Evolutionary conservation across 2,329 filamentous ascomycete species (phyloP), one percentile per base, ranked within the genome.

Genomic region (Diaporthe helianthi): DNA sequence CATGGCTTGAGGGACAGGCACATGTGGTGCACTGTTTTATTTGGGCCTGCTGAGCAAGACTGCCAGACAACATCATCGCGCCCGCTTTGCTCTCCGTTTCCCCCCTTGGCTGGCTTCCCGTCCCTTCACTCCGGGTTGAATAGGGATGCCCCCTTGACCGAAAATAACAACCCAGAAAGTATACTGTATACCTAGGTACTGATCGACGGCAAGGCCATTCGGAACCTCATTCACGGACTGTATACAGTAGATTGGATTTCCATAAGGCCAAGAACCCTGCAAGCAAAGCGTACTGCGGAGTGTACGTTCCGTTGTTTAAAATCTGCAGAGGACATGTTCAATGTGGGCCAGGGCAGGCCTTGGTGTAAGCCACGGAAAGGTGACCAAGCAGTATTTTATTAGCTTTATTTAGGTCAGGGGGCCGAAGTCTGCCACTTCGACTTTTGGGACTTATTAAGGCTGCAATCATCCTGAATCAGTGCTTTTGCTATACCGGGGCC

Each of bases 321-420:
- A 63, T 63, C 58, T 63, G 58, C 58, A 63, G 9, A 29, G 63
- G 33, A 65, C n/a, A n/a, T 65, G 47, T 55, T 41, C 44, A 5
- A 63, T 49, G 58, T 65, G 63, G 63, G 47, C 26, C 51, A 17
- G 63, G 47, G 19, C 51, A 17, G 36, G 36, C 13, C 51, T 33
- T 54, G 29, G 38, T 65, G 47, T 52, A 65, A 55, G 51, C 55
- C 63, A n/a, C 76, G 74, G 2, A 44, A 82, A 0, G 80, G 80
- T 80, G 3, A 53, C n/a, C n/a, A n/a, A n/a, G n/a, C n/a, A n/a
- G n/a, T 69, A 15, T 81, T 79, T 65, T 70, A 71, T 65, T 70
- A 71, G 4, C 65, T 67, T 31, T 26, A 44, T 67, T 31, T 26
- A 44, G 2, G 41, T 65, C n/a, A 38, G 71, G 33, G 26, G 47